Conservation (phyloP, 495 filamentous ascomycete species). For the Evansstolkia leycettana region DNA sequence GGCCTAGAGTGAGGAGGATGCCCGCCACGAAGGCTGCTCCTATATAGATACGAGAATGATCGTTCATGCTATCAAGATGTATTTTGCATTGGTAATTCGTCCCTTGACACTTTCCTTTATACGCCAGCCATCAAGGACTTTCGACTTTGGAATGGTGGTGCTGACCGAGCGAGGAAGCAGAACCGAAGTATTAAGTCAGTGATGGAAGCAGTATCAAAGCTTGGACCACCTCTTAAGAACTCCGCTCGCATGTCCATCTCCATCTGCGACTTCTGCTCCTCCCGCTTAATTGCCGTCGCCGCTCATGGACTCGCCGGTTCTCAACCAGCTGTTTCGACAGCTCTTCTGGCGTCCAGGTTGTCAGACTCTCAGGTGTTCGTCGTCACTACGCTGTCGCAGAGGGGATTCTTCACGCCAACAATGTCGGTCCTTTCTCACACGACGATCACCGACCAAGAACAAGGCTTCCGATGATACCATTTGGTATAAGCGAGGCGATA, state of each 20-base stretch:
- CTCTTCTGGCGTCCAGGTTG: conserved; percentile 64
- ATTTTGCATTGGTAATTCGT: background rate
- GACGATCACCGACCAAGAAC: conserved; percentile 22
- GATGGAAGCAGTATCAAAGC: conserved; percentile 10
- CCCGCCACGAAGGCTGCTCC: conserved; percentile 64
- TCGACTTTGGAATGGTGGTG: background rate
- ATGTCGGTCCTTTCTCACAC: conserved; percentile 30
- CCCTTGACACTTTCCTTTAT: too few species aligned
- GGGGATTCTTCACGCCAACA: conserved; percentile 17
- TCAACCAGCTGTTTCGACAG: conserved; percentile 69
- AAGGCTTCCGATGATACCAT: conserved; percentile 18
- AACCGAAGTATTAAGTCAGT: background rate
- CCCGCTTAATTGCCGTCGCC: conserved; percentile 2
- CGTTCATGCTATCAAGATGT: conserved; percentile 11
- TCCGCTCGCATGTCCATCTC: conserved; percentile 5
- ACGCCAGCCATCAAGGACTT: background rate
- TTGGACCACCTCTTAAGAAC: conserved; percentile 13
- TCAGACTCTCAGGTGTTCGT: conserved; percentile 38
- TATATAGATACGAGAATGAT: conserved; percentile 32
- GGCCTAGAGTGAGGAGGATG: conserved; percentile 53
- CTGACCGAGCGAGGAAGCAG: conserved; percentile 1
- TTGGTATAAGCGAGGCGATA: conserved; percentile 74
- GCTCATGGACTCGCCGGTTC: conserved; percentile 70
- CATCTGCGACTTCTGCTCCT: conserved; percentile 1
- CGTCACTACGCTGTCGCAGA: conserved; percentile 6